Percentiles rank a stretch among this genome's conserved stretches.
Evolutionary conservation across 495 filamentous ascomycete species (phyloP).

Genomic region (Aspergillus sparsus): DNA sequence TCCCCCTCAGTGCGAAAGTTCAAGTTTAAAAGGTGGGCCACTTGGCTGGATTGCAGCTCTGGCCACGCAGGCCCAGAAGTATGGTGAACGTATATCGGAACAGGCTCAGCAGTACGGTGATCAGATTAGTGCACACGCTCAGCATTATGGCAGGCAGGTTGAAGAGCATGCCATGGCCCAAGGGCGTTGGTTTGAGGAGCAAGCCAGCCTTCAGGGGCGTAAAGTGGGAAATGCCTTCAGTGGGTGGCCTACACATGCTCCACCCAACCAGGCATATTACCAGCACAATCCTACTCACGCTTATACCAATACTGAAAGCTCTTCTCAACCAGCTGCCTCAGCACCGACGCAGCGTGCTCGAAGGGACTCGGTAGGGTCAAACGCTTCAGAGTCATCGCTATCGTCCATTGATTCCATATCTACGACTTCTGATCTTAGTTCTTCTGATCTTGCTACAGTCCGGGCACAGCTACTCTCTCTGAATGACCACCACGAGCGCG

Average conservation of each 20-base stretch:
- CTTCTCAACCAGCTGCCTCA: conserved; percentile 8
- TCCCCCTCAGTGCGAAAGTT: conserved; percentile 27
- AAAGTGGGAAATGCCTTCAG: conserved; percentile 28
- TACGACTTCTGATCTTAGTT: conserved; percentile 43
- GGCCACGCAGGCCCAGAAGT: conserved; percentile 45
- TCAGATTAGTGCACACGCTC: conserved; percentile 43
- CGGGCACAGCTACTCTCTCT: conserved; percentile 44
- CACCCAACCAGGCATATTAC: conserved; percentile 20
- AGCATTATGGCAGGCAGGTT: conserved; percentile 42
- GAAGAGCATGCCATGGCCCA: conserved; percentile 47
- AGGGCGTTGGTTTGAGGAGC: conserved; percentile 46
- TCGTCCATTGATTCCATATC: conserved; percentile 47
- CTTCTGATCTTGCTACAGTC: conserved; percentile 44
- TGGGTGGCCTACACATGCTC: conserved; percentile 18
- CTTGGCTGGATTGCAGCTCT: conserved; percentile 42
- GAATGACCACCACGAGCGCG: conserved; percentile 43
- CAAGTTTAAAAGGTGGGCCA: conserved; percentile 33
- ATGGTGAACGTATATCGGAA: conserved; percentile 45
- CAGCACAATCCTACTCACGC: conserved; percentile 16
- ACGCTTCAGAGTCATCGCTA: conserved; percentile 41
- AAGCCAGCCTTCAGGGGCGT: conserved; percentile 35
- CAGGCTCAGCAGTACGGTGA: conserved; percentile 47
- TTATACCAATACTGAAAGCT: background rate
- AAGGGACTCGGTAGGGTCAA: conserved; percentile 38
- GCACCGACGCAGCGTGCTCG: conserved; percentile 28